Evolutionary conservation across 1,284 basidiomycete genomes (phyloP).

Genomic region (Rugosomyces carneus): DNA sequence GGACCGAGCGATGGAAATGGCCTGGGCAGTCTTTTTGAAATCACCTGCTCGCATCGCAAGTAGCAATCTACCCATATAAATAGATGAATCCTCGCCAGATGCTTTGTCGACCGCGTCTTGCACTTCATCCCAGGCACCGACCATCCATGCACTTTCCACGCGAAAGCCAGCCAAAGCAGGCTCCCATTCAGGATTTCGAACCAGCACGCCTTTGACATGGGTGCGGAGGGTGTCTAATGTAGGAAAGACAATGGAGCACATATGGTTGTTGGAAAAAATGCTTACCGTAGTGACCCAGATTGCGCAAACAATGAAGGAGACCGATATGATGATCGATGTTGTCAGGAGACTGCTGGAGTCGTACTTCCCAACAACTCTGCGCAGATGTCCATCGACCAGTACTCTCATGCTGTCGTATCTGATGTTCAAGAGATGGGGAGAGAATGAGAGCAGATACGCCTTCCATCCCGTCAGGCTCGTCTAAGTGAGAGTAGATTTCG

Average conservation of each 20-base stretch:
- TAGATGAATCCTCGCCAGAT: constrained; percentile 49
- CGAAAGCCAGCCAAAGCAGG: constrained; percentile 76
- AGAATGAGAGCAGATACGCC: constrained; percentile 90
- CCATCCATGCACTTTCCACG: constrained; percentile 93
- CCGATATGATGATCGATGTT: constrained; percentile 89
- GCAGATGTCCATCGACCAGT: constrained; percentile 98
- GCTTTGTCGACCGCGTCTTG: constrained; percentile 50
- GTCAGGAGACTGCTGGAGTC: constrained; percentile 85
- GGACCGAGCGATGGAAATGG: constrained; percentile 66
- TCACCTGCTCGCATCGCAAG: constrained; percentile 70
- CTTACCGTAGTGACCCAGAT: constrained; percentile 95
- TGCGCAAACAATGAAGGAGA: constrained; percentile 85
- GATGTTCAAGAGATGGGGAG: constrained; percentile 89
- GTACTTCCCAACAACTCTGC: constrained; percentile 99
- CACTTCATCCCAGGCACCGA: constrained; percentile 89
- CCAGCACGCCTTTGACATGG: constrained; percentile 90
- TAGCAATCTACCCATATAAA: constrained; percentile 79
- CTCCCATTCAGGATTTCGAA: constrained; percentile 83
- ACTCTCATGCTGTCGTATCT: constrained; percentile 97
- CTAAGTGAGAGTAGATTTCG: constrained; percentile 92
- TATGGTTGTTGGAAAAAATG: not conserved
- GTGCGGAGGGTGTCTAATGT: constrained; percentile 86
- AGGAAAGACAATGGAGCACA: too few relatives aligned
- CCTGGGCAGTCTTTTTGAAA: constrained; percentile 35
- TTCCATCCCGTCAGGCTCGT: constrained; percentile 99